These are phyloP conservation scores for Trematosphaeria pertusa DNA, from an alignment of 2,329 filamentous ascomycete species.

Conservation along the genomic window DNA sequence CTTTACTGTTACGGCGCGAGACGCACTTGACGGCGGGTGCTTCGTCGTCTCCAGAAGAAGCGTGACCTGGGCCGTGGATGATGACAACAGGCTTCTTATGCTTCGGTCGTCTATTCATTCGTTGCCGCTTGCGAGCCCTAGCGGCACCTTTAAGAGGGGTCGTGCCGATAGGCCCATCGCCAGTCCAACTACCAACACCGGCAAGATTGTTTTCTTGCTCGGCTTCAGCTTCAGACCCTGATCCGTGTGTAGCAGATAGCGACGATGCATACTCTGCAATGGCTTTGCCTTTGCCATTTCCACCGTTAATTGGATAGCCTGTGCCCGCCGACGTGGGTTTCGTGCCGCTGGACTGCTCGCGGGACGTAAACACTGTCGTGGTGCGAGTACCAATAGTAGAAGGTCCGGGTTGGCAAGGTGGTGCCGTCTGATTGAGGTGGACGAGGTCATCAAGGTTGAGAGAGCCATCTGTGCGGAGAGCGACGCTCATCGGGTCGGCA, in stretches of 20 bases:
- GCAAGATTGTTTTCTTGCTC: slow-evolving; percentile 20
- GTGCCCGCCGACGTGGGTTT: slow-evolving; percentile 39
- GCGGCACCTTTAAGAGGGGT: slow-evolving; percentile 19
- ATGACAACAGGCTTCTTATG: slow-evolving; percentile 32
- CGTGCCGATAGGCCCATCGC: slow-evolving; percentile 2
- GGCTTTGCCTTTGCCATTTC: slow-evolving; percentile 22
- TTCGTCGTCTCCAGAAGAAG: slow-evolving; percentile 11
- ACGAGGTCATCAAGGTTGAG: slow-evolving; percentile 25
- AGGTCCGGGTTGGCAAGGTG: slow-evolving; percentile 10
- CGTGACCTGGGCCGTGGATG: slow-evolving; percentile 15
- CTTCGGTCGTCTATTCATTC: slow-evolving; percentile 7
- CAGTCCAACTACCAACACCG: slow-evolving; percentile 29
- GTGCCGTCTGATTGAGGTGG: slow-evolving; percentile 15
- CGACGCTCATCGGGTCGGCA: slow-evolving; percentile 24
- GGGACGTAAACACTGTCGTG: slow-evolving; percentile 23
- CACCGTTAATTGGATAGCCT: slow-evolving; percentile 16
- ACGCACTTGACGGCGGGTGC: slow-evolving; percentile 8
- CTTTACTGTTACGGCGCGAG: slow-evolving; percentile 10
- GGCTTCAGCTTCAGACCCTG: slow-evolving; percentile 28
- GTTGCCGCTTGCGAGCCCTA: slow-evolving; percentile 19
- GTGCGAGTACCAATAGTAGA: slow-evolving; percentile 19
- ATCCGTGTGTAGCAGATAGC: slow-evolving; percentile 34
- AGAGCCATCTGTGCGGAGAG: slow-evolving; percentile 15
- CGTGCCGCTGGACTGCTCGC: slow-evolving; percentile 27
- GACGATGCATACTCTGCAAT: slow-evolving; percentile 26